phyloP scores from a whole-genome alignment of 495 filamentous ascomycete species.

The Aspergillus diversus region DNA sequence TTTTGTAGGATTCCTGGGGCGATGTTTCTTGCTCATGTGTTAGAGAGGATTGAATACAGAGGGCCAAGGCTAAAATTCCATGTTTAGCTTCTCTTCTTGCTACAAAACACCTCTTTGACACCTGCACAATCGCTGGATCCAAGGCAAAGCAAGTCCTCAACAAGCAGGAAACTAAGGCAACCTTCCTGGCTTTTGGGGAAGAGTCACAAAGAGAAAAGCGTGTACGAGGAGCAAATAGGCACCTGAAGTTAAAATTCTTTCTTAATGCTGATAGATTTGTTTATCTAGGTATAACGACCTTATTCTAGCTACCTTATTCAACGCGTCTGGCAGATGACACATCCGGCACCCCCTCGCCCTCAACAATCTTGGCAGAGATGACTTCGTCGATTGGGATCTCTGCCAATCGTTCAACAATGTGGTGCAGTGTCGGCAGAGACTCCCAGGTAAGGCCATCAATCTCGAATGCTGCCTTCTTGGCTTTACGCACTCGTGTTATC shows the following conservation, averaged over 20 bases:
- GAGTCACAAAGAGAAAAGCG: no score
- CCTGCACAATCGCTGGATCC: no score
- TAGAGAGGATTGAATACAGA: no score
- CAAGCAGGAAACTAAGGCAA: no score
- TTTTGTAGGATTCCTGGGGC: no score
- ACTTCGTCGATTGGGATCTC: slow-evolving; percentile 59
- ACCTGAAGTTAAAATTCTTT: background rate
- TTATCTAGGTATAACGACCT: background rate
- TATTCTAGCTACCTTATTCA: slow-evolving; percentile 32
- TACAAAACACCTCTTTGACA: no score
- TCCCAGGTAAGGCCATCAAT: slow-evolving; percentile 51
- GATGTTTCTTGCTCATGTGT: no score
- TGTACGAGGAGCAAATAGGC: background rate
- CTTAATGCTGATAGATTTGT: background rate
- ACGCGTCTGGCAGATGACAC: slow-evolving; percentile 45
- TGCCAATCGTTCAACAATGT: slow-evolving; percentile 51
- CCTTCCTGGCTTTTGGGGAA: no score
- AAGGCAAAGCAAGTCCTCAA: no score
- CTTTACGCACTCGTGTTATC: slow-evolving; percentile 35
- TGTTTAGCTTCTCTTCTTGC: no score
- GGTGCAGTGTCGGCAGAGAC: slow-evolving; percentile 57
- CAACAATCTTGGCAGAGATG: slow-evolving; percentile 53
- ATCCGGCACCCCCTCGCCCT: slow-evolving; percentile 54
- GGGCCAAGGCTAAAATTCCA: no score
- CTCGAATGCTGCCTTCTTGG: slow-evolving; percentile 46